Evolutionary conservation across 345 rosid species (phyloP), one percentile per base, ranked within the genome.

Genomic region (Euphorbia pulcherrima): DNA sequence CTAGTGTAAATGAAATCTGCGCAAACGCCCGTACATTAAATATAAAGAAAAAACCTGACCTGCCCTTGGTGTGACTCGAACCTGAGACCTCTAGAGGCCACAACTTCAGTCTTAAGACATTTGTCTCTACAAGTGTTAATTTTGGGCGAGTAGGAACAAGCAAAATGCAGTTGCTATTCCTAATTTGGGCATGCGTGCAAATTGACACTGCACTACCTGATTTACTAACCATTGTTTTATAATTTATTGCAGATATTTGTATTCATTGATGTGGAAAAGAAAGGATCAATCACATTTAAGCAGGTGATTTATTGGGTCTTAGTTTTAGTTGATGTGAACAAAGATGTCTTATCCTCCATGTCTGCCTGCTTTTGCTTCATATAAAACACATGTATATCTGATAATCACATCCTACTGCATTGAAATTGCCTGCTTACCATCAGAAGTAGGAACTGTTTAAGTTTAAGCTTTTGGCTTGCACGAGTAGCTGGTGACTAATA

Each of bases 231-330:
- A 13, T 52, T 40, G 27, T 52, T 60, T 29, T n/a, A n/a, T n/a
- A n/a, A n/a, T n/a, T n/a, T 67, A 48, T 28, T 86, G 70, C 81
- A 94, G 97, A 81, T 94, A 64, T 94, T 94, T 60, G 82, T 82
- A 54, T 89, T 94, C 83, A 52, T 94, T 62, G 99, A 94, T 72
- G 83, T 84, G 40, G 97, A 91, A 75, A 88, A 84, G 76, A 70
- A 48, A 2, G 96, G 92, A 60, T 81, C 87, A 54, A 88, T 89
- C 81, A 85, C 93, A 73, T 94, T 89, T 80, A 91, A 85, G 80
- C 95, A 89, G 96, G 99, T 94, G 80, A 30, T 8, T 62, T 53
- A 60, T 28, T 21, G 50, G 33, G 5, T 35, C 35, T 33, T 60
- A n/a, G 59, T 62, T 72, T 35, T 24, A 47, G 64, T 44, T 57